These are phyloP conservation scores for Striga asiatica DNA, from an alignment of 257 asterid species.

Conservation along the genomic window DNA sequence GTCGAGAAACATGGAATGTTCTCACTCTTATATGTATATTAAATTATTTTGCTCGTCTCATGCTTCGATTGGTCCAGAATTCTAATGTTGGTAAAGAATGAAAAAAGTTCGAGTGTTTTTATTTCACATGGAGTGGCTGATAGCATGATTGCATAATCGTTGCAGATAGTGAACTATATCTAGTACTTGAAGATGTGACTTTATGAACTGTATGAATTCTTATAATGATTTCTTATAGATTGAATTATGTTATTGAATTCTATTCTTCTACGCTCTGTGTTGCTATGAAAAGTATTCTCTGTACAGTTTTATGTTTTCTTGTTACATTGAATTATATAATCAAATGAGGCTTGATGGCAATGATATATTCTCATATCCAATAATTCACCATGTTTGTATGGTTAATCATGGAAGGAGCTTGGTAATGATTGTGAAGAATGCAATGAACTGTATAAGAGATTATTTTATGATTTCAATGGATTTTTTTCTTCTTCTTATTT, in stretches of 20 bases:
- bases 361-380: not conserved
- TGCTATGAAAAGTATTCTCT: not conserved
- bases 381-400: constrained; percentile 3
- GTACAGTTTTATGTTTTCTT: not conserved
- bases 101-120: not conserved
- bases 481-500: constrained; percentile 4
- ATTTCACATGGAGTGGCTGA: not conserved
- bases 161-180: not conserved
- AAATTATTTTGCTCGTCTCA: not conserved
- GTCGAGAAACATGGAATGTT: not conserved
- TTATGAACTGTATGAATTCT: not conserved
- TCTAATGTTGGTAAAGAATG: not conserved
- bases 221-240: not conserved
- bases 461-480: not conserved
- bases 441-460: not conserved
- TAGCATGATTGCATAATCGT: not conserved
- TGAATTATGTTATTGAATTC: not conserved
- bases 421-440: constrained; percentile 2
- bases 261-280: not conserved
- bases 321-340: constrained; percentile 5
- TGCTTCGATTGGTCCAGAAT: not conserved
- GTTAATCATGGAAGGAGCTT: constrained; percentile 5
- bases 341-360: not conserved
- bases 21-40: not conserved
- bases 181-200: not conserved